Evolutionary conservation across 768 basidiomycete species (phyloP).

Genomic region (Exidia glandulosa): DNA sequence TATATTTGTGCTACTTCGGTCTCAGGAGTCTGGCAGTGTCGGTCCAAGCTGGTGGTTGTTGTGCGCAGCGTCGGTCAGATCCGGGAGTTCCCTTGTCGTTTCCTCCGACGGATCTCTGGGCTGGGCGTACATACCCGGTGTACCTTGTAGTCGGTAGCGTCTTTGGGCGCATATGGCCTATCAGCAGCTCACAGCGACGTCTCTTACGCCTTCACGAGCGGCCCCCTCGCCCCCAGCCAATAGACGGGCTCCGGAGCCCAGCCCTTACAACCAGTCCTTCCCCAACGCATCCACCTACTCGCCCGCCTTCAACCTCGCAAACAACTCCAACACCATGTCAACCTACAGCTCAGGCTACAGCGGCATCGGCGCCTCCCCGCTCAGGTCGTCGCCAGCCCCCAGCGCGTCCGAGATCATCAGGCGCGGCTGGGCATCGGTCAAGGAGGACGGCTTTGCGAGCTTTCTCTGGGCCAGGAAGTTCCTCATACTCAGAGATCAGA

Average conservation of each 20-base stretch:
- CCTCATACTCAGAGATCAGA: conserved; percentile 73
- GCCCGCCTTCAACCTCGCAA: conserved; percentile 41
- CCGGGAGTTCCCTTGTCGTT: neutral
- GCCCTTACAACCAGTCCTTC: conserved; percentile 18
- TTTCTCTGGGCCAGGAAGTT: conserved; percentile 90
- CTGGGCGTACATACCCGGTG: neutral
- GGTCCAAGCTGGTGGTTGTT: conserved; percentile 1
- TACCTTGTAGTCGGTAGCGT: conserved; percentile 1
- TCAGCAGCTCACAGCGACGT: conserved; percentile 39
- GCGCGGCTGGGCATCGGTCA: conserved; percentile 68
- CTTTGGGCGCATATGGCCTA: conserved; percentile 29
- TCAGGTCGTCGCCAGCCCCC: conserved; percentile 19
- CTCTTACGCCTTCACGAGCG: conserved; percentile 66
- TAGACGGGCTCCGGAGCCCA: neutral
- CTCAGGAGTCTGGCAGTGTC: conserved; percentile 2
- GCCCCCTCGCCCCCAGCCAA: conserved; percentile 24
- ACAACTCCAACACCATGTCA: conserved; percentile 36
- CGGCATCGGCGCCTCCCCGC: conserved; percentile 71
- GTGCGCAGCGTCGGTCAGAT: neutral
- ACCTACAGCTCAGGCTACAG: conserved; percentile 59
- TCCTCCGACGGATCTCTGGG: conserved; percentile 1
- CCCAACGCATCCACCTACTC: conserved; percentile 43
- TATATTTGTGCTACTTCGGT: too few relatives aligned
- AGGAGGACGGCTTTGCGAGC: conserved; percentile 88
- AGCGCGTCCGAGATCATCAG: conserved; percentile 42